Evolutionary conservation across 1,284 basidiomycete genomes (phyloP).

Genomic region (Moniliophthora roreri): DNA sequence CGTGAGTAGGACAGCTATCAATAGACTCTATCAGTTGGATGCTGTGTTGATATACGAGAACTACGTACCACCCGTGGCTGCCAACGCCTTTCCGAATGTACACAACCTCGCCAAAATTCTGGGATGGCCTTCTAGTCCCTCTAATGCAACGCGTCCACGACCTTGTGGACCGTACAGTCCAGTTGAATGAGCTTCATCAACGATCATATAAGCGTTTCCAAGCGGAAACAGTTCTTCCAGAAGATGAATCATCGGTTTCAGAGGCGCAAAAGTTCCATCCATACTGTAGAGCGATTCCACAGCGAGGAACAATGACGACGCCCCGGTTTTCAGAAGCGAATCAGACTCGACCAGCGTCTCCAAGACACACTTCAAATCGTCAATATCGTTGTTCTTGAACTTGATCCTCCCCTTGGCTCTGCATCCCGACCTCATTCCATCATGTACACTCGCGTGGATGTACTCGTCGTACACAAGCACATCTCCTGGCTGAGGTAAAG

Average conservation of each 20-base stretch:
- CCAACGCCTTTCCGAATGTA: conserved; percentile 54
- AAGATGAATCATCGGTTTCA: conserved; percentile 61
- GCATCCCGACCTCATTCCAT: conserved; percentile 79
- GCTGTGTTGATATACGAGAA: not conserved
- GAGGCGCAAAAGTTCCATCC: conserved; percentile 90
- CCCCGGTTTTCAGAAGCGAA: conserved; percentile 28
- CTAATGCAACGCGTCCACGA: conserved; percentile 62
- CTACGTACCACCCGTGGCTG: conserved; percentile 73
- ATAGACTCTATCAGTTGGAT: conserved; percentile 11
- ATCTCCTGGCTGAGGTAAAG: conserved; percentile 80
- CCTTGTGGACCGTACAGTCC: conserved; percentile 81
- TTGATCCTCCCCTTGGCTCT: conserved; percentile 36
- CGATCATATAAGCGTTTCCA: conserved; percentile 69
- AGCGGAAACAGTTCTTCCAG: conserved; percentile 59
- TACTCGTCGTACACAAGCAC: conserved; percentile 84
- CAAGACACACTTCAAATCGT: conserved; percentile 35
- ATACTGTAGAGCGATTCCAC: conserved; percentile 93
- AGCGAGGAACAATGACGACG: conserved; percentile 59
- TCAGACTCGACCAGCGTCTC: not conserved
- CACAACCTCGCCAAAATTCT: conserved; percentile 66
- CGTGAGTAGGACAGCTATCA: conserved; percentile 76
- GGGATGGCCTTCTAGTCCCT: conserved; percentile 53
- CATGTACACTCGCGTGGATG: conserved; percentile 92
- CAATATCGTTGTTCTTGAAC: conserved; percentile 79
- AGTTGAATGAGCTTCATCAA: conserved; percentile 91